Base-by-base conservation (phyloP, 2,329 filamentous ascomycete genomes). In the Fusarium nygamai region DNA sequence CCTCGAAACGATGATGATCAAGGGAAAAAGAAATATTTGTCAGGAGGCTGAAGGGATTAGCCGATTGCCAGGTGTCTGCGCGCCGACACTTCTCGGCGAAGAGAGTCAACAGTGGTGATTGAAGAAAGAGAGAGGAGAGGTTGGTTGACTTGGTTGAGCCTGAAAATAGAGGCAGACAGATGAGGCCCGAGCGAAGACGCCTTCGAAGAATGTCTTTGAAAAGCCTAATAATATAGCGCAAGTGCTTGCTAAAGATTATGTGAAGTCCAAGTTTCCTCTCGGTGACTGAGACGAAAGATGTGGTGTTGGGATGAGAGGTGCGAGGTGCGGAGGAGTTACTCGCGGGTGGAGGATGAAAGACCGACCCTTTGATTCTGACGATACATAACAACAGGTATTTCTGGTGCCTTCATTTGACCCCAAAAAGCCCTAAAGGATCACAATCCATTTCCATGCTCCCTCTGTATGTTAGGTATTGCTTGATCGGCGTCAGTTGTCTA, bases 81-180 rank as follows among this genome's bases (percentile, higher is more conserved):
- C 22, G 16, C 19, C n/a, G 6, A 24, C 24, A 8, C 29, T 33
- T 47, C 39, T 38, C 31, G 16, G 8, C 39, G 47, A 43, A 22
- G 43, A 50, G 10, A 48, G 19, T 22, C 27, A 36, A 27, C n/a
- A 14, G 16, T 43, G 16, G 47, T 57, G 29, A 27, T 29, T 46
- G 31, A 20, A 38, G 38, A 39, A 20, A 20, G 36, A 62, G 22
- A 27, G 41, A 33, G 19, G 50, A 44, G 33, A 39, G 11, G 27
- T 34, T 38, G 36, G 19, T 38, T 59, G 17, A 33, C 29, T 41
- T 48, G 43, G 16, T 33, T 13, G 34, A 48, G 64, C 48, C 56
- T 68, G 36, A 65, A 48, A 70, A 70, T 24, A 17, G 48, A 60
- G 66, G 66, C 60, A 70, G n/a, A 16, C n/a, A 27, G 20, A 38